Percentiles rank a stretch among this genome's conserved stretches.
Evolutionary conservation across 495 filamentous ascomycete species (phyloP).

Genomic region (Poronia punctata): DNA sequence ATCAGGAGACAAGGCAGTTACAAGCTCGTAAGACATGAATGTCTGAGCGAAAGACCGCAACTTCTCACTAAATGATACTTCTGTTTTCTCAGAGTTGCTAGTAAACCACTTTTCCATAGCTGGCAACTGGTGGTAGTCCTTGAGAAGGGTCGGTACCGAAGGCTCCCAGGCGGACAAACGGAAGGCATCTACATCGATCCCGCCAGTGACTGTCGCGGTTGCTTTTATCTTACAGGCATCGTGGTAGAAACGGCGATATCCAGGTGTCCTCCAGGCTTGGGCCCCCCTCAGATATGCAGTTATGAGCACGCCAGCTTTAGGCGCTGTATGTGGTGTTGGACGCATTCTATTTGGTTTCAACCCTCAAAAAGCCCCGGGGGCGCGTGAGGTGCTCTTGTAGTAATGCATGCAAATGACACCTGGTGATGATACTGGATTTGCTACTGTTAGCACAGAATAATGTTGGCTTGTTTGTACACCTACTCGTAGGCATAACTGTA

Average conservation of each 20-base stretch:
- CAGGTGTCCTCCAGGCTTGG: background rate
- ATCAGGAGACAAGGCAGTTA: background rate
- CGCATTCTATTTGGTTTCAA: too few species aligned
- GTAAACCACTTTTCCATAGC: constrained; percentile 5
- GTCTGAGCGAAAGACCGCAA: background rate
- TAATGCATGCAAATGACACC: too few species aligned
- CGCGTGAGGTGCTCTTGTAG: too few species aligned
- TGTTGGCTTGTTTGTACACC: too few species aligned
- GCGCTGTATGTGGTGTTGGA: too few species aligned
- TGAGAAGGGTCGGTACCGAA: constrained; percentile 1
- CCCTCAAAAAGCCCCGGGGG: too few species aligned
- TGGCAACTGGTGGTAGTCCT: constrained; percentile 2
- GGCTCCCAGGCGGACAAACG: constrained; percentile 7
- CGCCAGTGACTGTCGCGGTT: background rate
- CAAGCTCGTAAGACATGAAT: background rate
- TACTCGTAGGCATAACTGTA: too few species aligned
- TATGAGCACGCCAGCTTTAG: too few species aligned
- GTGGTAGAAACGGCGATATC: background rate
- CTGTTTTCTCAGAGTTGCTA: background rate
- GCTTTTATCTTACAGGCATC: background rate
- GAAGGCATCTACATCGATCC: constrained; percentile 3
- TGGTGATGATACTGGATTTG: too few species aligned
- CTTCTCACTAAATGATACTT: background rate
- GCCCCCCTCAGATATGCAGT: too few species aligned
- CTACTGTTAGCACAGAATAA: too few species aligned